Evolutionary conservation across 1,284 basidiomycete genomes (phyloP).

Genomic region (Apiotrichum laibachii): DNA sequence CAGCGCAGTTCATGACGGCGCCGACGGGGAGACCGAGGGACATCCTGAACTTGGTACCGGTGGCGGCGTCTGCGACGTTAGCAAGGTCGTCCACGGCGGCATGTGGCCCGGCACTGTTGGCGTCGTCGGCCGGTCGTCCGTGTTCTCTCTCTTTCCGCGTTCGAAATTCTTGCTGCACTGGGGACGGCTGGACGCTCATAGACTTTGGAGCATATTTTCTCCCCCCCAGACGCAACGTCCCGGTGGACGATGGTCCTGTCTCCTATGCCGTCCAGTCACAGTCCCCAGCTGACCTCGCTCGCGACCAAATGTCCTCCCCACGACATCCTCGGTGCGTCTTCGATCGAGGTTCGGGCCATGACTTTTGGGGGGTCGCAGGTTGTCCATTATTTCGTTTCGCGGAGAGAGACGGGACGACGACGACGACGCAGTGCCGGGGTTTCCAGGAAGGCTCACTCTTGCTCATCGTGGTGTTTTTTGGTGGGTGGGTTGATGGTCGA

Average conservation of each 20-base stretch:
- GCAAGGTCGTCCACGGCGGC: neutral
- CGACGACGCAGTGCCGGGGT: neutral
- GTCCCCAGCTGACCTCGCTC: neutral
- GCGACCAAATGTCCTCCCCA: neutral
- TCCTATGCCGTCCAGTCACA: too few species aligned
- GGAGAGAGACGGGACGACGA: too few species aligned
- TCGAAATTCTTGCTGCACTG: neutral
- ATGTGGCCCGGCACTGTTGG: neutral
- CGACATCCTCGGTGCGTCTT: neutral
- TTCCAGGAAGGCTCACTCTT: neutral
- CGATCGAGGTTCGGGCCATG: too few species aligned
- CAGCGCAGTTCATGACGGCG: constrained; percentile 98
- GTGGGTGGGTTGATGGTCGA: constrained; percentile 8
- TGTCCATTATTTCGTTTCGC: neutral
- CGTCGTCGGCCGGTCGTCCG: neutral
- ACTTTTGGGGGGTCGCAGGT: too few species aligned
- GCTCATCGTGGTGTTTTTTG: constrained; percentile 1
- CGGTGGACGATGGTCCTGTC: neutral
- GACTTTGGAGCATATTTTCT: neutral
- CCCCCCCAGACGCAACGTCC: neutral
- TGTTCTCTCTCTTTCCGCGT: neutral
- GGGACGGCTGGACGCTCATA: too few species aligned
- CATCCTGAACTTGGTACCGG: constrained; percentile 97
- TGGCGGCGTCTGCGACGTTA: constrained; percentile 48
- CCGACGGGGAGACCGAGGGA: constrained; percentile 93